Conservation (phyloP, 225 moss, liverwort and hornwort species). For the Polytrichum formosum region DNA sequence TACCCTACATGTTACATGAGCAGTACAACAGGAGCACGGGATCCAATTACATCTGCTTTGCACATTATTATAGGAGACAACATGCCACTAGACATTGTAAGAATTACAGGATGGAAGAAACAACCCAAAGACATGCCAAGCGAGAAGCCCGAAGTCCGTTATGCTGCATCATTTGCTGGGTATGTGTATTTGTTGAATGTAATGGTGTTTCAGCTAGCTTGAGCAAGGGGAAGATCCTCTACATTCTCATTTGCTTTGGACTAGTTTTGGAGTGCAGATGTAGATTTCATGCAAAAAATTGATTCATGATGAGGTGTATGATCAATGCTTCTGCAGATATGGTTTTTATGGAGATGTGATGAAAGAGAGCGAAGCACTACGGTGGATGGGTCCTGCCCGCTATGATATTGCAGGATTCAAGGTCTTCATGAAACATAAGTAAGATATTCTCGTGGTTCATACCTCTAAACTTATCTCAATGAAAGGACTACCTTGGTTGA, state of each 20-base stretch:
- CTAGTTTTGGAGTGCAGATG: slow-evolving; percentile 1
- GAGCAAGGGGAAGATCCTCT: too few relatives aligned
- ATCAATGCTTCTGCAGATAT: slow-evolving; percentile 47
- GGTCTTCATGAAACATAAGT: slow-evolving; percentile 91
- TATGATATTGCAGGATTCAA: slow-evolving; percentile 83
- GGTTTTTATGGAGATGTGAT: slow-evolving; percentile 98
- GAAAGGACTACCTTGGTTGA: too few relatives aligned
- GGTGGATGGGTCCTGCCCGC: slow-evolving; percentile 91
- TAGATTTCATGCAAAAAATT: background rate
- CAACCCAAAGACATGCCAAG: slow-evolving; percentile 34
- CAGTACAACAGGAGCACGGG: slow-evolving; percentile 88
- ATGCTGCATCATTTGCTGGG: slow-evolving; percentile 97
- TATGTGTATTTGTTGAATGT: slow-evolving; percentile 23
- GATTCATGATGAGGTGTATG: slow-evolving; percentile 11
- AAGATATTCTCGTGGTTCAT: slow-evolving; percentile 11
- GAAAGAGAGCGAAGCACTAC: slow-evolving; percentile 71
- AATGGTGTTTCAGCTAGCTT: too few relatives aligned
- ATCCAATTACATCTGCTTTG: slow-evolving; percentile 73
- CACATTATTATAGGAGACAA: slow-evolving; percentile 88
- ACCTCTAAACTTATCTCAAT: slow-evolving; percentile 10
- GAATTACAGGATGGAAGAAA: slow-evolving; percentile 78
- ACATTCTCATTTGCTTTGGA: slow-evolving; percentile 5
- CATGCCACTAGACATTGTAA: slow-evolving; percentile 85
- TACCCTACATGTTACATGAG: slow-evolving; percentile 6
- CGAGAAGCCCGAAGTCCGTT: slow-evolving; percentile 71